phyloP scores from a whole-genome alignment of 306 rosid genomes.

The Senna siamea region DNA sequence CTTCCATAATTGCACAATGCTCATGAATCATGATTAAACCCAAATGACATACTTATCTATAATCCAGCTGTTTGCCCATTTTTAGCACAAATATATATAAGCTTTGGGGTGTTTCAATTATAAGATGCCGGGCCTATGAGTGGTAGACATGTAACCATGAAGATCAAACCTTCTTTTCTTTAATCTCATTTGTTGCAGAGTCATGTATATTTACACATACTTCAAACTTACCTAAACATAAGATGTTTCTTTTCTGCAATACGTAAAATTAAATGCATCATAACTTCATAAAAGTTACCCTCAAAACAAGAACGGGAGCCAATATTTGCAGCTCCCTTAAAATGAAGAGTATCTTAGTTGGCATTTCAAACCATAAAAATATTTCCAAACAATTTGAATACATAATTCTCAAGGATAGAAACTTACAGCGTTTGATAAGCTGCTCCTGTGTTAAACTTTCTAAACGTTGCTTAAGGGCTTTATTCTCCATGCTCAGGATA shows the following conservation, averaged over 20 bases:
- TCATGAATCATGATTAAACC: no score
- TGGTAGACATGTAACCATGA: no score
- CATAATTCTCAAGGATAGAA: constrained; percentile 31
- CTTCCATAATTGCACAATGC: no score
- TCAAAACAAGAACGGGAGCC: constrained; percentile 18
- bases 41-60: no score
- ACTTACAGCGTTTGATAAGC: constrained; percentile 89
- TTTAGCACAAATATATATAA: no score
- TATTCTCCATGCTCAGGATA: constrained; percentile 95
- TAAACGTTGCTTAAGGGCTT: constrained; percentile 94
- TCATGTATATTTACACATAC: constrained; percentile 14
- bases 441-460: constrained; percentile 95
- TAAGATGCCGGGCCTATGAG: no score
- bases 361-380: constrained; percentile 21
- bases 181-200: constrained; percentile 12
- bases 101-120: no score
- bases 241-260: constrained; percentile 16
- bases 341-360: constrained; percentile 21
- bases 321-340: constrained; percentile 26
- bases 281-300: constrained; percentile 12
- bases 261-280: constrained; percentile 24
- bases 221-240: constrained; percentile 26
- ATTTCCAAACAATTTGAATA: constrained; percentile 11
- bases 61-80: no score
- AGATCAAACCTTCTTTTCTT: constrained; percentile 23